These are phyloP conservation scores for Perilla frutescens DNA, from an alignment of 257 asterid genomes.

Conservation along the genomic window DNA sequence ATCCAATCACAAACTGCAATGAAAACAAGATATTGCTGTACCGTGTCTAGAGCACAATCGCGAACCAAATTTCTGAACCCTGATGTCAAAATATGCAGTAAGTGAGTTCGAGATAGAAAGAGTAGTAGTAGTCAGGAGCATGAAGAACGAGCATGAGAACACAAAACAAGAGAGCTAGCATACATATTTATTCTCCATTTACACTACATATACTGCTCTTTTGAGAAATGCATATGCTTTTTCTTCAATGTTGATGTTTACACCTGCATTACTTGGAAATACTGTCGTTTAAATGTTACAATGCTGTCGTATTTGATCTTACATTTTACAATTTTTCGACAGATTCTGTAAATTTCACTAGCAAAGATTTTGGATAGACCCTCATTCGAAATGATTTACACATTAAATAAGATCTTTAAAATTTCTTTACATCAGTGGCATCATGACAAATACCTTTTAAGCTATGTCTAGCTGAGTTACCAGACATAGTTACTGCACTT, in stretches of 20 bases:
- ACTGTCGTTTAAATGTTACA: not conserved
- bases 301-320: not conserved
- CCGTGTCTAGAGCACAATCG: conserved; percentile 1
- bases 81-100: not conserved
- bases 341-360: not conserved
- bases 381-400: not conserved
- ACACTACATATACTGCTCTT: not conserved
- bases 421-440: not conserved
- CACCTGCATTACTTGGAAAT: not conserved
- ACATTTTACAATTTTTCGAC: not conserved
- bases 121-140: not conserved
- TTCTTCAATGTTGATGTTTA: not conserved
- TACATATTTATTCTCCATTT: not conserved
- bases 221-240: not conserved
- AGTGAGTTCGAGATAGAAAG: not conserved
- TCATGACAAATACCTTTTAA: too few species aligned
- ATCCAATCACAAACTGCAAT: not conserved
- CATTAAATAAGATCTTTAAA: not conserved
- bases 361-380: not conserved
- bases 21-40: conserved; percentile 21
- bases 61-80: conserved; percentile 8
- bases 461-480: not conserved
- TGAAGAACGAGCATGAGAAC: not conserved
- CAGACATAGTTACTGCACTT: not conserved
- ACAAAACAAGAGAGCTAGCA: not conserved